Evolutionary conservation across 2,329 filamentous ascomycete genomes (phyloP).

Genomic region (Aspergillus caelatus): DNA sequence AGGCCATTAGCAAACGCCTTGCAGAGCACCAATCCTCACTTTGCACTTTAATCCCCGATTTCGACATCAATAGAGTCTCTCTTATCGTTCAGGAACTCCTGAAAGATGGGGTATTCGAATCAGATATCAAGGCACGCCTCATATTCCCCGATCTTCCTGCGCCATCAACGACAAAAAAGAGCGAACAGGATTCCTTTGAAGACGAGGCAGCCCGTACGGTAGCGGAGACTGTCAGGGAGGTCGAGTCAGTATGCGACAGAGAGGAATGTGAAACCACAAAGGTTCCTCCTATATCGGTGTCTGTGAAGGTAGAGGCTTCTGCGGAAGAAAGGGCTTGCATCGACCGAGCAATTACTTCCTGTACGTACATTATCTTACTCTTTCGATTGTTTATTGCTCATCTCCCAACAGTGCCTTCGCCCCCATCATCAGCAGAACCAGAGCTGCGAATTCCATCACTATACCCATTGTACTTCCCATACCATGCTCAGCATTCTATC

Average conservation of each 20-base stretch:
- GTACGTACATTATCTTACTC: not conserved
- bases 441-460: not conserved
- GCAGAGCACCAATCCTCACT: not conserved
- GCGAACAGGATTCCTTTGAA: not conserved
- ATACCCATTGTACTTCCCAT: not conserved
- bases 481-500: conserved; percentile 8
- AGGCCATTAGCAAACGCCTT: not conserved
- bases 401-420: not conserved
- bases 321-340: not conserved
- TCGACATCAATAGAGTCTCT: not conserved
- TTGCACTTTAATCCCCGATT: not conserved
- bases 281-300: not conserved
- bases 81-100: not conserved
- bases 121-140: not conserved
- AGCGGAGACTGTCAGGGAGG: not conserved
- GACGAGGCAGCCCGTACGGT: not conserved
- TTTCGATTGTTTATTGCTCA: not conserved
- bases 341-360: not conserved
- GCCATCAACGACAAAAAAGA: not conserved
- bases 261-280: not conserved
- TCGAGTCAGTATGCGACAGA: not conserved
- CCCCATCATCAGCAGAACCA: not conserved
- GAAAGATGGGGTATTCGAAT: not conserved
- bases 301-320: not conserved
- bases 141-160: conserved; percentile 1